Conservation (phyloP, 1,139 yeast genomes). For the Pichia sorboxylosa region DNA sequence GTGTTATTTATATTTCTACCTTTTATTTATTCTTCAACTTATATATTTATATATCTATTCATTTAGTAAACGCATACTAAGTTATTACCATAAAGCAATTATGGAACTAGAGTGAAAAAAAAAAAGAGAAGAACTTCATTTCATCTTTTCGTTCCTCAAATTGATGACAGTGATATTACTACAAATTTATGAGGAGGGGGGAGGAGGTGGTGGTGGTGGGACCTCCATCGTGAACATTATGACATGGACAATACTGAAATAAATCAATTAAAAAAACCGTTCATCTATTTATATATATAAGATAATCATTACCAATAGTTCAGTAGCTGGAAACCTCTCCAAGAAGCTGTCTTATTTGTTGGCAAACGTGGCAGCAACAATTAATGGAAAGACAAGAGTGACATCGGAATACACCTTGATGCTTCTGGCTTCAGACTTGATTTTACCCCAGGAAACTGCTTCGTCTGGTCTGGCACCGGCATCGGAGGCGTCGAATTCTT, state of each 20-base stretch:
- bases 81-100: too few relatives aligned
- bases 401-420: constrained; percentile 95
- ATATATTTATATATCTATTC: constrained; percentile 1
- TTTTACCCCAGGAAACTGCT: constrained; percentile 98
- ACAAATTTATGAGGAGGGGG: too few relatives aligned
- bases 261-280: too few relatives aligned
- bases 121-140: too few relatives aligned
- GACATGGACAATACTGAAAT: background rate
- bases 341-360: constrained; percentile 17
- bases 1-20: background rate
- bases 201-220: too few relatives aligned
- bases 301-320: too few relatives aligned
- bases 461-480: constrained; percentile 99
- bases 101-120: too few relatives aligned
- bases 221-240: background rate
- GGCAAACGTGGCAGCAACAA: constrained; percentile 97
- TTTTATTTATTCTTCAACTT: background rate
- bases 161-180: too few relatives aligned
- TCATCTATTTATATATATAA: too few relatives aligned
- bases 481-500: constrained; percentile 96
- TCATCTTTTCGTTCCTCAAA: too few relatives aligned
- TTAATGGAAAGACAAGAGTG: constrained; percentile 88
- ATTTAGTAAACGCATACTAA: too few relatives aligned
- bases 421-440: constrained; percentile 82
- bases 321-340: too few relatives aligned